Percentiles rank a stretch among this genome's conserved stretches.
Conservation (phyloP, 306 rosid species). For the Trifolium repens region DNA sequence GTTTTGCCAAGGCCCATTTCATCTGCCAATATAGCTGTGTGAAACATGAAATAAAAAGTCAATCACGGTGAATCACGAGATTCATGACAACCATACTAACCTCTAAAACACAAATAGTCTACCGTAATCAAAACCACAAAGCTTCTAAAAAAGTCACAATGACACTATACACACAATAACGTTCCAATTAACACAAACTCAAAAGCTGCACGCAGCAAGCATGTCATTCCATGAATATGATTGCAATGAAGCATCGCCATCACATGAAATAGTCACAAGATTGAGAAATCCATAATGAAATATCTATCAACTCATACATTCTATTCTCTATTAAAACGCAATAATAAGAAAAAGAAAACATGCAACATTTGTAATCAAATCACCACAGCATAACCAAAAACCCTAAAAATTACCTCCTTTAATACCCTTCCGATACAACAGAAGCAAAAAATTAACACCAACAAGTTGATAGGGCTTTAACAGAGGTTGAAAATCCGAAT, state of each 20-base stretch:
- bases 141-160: neutral
- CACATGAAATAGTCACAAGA: neutral
- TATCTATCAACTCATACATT: neutral
- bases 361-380: neutral
- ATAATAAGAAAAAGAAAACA: neutral
- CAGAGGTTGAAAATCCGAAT: constrained; percentile 85
- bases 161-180: neutral
- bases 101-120: constrained; percentile 1
- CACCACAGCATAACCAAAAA: constrained; percentile 8
- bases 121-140: constrained; percentile 26
- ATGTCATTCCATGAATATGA: constrained; percentile 4
- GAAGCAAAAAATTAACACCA: constrained; percentile 93
- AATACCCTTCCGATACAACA: constrained; percentile 81
- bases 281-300: constrained; percentile 15
- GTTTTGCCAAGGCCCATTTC: constrained; percentile 99
- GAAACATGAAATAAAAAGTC: constrained; percentile 42
- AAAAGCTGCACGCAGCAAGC: neutral
- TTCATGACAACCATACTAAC: constrained; percentile 22
- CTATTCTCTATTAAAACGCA: neutral
- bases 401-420: constrained; percentile 78
- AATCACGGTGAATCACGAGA: constrained; percentile 25
- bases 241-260: neutral
- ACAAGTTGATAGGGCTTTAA: constrained; percentile 94
- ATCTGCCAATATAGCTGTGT: constrained; percentile 95
- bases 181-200: constrained; percentile 20